phyloP scores from a whole-genome alignment of 192 early-diverging fungal species.

The Coemansia sp. region DNA sequence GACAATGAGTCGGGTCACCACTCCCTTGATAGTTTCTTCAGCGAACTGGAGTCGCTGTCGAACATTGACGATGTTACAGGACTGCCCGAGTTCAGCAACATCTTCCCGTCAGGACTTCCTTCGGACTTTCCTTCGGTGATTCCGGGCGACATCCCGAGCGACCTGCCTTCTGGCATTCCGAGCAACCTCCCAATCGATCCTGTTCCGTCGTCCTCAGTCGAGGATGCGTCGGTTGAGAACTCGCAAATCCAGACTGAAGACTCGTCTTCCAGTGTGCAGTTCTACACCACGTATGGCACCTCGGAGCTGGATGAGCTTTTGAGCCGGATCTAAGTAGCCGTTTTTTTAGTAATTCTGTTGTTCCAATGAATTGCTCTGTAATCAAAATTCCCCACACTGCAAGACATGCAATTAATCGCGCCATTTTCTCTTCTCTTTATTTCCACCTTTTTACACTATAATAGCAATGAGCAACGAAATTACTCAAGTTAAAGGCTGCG shows the following conservation, averaged over 20 bases:
- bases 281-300: background rate
- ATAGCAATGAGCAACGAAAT: slow-evolving; percentile 17
- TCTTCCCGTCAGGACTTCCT: background rate
- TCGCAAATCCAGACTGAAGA: background rate
- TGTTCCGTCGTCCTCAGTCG: background rate
- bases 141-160: background rate
- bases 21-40: background rate
- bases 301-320: background rate
- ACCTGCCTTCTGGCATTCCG: background rate
- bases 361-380: background rate
- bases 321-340: background rate
- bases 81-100: background rate
- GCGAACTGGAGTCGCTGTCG: slow-evolving; percentile 7
- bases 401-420: background rate
- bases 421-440: background rate
- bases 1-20: background rate
- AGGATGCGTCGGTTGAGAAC: background rate
- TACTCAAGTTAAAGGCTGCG: slow-evolving; percentile 42
- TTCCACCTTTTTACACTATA: background rate
- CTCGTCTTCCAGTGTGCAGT: background rate
- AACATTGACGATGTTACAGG: too few species aligned
- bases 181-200: background rate
- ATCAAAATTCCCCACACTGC: background rate
- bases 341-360: background rate
- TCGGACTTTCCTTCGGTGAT: background rate